A percentile compares a stretch with the other conserved stretches of the same genome.
Evolutionary conservation across 441 rosid species (phyloP).

Genomic region (Lepidium campestre): DNA sequence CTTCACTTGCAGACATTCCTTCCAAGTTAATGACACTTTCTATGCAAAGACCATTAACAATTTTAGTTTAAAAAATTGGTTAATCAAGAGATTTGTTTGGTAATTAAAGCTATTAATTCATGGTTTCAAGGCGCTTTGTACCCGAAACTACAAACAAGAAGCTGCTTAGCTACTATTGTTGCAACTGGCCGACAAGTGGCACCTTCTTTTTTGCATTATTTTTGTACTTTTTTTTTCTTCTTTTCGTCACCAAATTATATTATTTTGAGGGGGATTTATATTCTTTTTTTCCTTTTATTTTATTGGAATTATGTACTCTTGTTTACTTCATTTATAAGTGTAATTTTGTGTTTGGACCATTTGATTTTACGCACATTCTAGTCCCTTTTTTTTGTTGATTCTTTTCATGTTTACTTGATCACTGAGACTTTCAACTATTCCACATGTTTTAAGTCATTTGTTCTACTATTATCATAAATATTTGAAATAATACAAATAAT

Average conservation of each 20-base stretch:
- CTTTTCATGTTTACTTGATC: conserved; percentile 1
- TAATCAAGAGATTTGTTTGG: conserved; percentile 7
- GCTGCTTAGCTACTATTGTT: conserved; percentile 2
- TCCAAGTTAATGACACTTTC: conserved; percentile 1
- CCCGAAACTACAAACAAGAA: conserved; percentile 10
- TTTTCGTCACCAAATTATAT: neutral
- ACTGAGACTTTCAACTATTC: neutral
- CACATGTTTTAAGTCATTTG: no score
- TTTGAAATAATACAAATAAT: no score
- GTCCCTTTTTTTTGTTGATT: neutral
- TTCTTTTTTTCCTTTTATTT: neutral
- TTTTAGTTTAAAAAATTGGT: neutral
- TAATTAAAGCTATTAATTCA: conserved; percentile 7
- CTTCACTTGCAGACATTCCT: conserved; percentile 9
- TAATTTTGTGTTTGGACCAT: neutral
- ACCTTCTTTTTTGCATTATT: conserved; percentile 16
- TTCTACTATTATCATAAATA: no score
- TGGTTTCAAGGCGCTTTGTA: conserved; percentile 23
- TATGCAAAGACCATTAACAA: neutral
- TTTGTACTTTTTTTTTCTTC: neutral
- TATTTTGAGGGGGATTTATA: neutral
- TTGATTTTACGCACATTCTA: neutral
- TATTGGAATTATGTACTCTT: neutral
- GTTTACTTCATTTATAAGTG: neutral
- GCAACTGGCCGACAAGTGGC: conserved; percentile 32